Base-by-base conservation (phyloP, 2,329 filamentous ascomycete species). In the Fusarium sp. region DNA sequence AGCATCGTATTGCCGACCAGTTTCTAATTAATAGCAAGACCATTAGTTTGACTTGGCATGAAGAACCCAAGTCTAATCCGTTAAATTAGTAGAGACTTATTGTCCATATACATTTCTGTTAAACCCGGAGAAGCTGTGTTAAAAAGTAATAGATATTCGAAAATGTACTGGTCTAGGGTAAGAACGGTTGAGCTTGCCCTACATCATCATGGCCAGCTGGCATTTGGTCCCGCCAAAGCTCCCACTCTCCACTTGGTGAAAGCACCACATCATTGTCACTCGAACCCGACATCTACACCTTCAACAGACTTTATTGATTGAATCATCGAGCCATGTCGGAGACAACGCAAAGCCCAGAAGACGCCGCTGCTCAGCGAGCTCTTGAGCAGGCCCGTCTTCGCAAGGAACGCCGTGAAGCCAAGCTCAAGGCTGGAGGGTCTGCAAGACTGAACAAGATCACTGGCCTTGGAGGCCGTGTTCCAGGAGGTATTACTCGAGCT, bases 391-490 rank as follows among this genome's bases (percentile, higher is more conserved):
- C 90, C 36, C 88, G 91, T 45, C 83, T 93, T 58, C 90, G 92
- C 70, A 92, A 93, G 77, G 91, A 94, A 77, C 88, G 91, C 38
- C 86, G 92, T 47, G 90, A 93, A 77, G 91, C 91, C 58, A 95
- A 94, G 83, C 89, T 94, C 79, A 87, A 86, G 72, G 88, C 89
- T 48, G 89, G 90, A 61, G 92, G 90, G 57, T 86, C 88, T 19
- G 85, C 88, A 38, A 83, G 92, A 62, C 80, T 96, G 64, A 89
- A 91, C 73, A 91, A 86, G 77, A 96, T 96, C 77, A 92, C 90
- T 14, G 89, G 89, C 2, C 79, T 93, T 24, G 89, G 89, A 26
- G 78, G 78, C n/a, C 76, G 78, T 14, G 38, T 79, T 14, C 70
- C 73, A 43, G 74, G 75, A 67, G 78, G 78, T 80, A 55, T 45